Conservation (phyloP, 805 yeast genomes). For the Tetrapisispora fleetii region DNA sequence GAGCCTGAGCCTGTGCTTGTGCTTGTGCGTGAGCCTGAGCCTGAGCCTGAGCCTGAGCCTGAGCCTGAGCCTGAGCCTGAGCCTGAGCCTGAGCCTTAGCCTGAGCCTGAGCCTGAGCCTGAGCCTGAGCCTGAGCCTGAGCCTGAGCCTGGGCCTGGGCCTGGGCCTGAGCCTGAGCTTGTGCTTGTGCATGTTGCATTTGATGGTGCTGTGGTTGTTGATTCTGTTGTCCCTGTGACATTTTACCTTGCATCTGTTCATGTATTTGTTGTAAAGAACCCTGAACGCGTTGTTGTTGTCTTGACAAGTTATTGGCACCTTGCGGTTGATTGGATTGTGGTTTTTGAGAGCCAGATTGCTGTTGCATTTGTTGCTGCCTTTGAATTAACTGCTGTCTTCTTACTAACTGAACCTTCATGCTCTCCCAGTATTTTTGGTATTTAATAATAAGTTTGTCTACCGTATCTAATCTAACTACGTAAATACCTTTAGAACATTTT, state of each 20-base stretch:
- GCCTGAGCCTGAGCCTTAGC: constrained; percentile 1
- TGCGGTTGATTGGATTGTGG: constrained; percentile 14
- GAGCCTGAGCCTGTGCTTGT: constrained; percentile 2
- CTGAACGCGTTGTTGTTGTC: constrained; percentile 19
- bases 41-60: constrained; percentile 15
- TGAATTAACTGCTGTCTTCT: constrained; percentile 33
- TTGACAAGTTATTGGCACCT: constrained; percentile 8
- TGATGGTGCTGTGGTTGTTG: constrained; percentile 8
- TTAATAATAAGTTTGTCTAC: constrained; percentile 62
- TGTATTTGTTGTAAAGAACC: constrained; percentile 22
- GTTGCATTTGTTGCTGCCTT: constrained; percentile 26
- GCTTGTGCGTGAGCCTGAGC: constrained; percentile 5
- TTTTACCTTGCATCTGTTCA: constrained; percentile 17
- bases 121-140: constrained; percentile 5
- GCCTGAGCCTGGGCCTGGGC: constrained; percentile 5
- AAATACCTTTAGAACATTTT: constrained; percentile 52
- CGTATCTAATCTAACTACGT: constrained; percentile 62
- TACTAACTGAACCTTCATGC: constrained; percentile 54
- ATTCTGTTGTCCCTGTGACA: constrained; percentile 11
- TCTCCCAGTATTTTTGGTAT: constrained; percentile 63
- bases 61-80: constrained; percentile 5
- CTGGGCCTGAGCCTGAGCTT: constrained; percentile 4
- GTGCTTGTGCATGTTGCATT: constrained; percentile 3
- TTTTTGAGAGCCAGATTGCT: constrained; percentile 20
- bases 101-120: constrained; percentile 3